Evolutionary conservation across 1,284 basidiomycete genomes (phyloP), one percentile per base, ranked within the genome.

Genomic region (Ganoderma lucidum): DNA sequence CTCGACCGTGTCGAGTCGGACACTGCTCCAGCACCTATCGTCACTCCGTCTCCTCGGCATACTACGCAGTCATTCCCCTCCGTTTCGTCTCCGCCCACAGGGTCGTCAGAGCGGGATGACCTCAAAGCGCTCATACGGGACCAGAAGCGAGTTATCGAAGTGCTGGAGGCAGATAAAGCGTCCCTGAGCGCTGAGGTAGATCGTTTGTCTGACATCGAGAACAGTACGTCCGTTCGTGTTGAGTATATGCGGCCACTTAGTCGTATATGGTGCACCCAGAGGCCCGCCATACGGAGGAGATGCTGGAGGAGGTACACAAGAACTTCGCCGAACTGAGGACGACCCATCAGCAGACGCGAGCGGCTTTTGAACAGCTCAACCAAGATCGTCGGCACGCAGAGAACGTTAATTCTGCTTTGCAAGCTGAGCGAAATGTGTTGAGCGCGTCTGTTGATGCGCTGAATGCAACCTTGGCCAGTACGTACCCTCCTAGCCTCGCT

Each of bases 131-230:
- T 79, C 42, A 78, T 85, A 41, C 82, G 86, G 74, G 90, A 85
- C 73, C 88, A 90, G 72, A 87, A 87, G 70, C 87, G 88, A 72
- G 90, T 89, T 0, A 91, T 94, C 64, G 83, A 88, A 44, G 76
- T 90, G 32, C 82, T 94, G 6, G 91, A 93, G 41, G 86, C 88
- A 3, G 92, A 93, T 77, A 93, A 93, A 78, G 85, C 87, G 14
- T 83, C 86, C 10, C 80, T 93, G 42, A 81, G 82, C 23, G 78
- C 86, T 17, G 86, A 89, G 41, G 75, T 91, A 45, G 60, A 62
- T 1, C 51, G 28, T 19, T 44, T 58, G 5, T 71, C 70, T 42
- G 71, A 73, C 39, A 64, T 84, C 15, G 87, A 90, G 74, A 79
- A 82, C 44, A 83, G 90, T 92, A 77, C 17, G 83, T 79, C 6